Evolutionary conservation across 495 filamentous ascomycete species (phyloP).

Genomic region (Aspergillus indologenus): DNA sequence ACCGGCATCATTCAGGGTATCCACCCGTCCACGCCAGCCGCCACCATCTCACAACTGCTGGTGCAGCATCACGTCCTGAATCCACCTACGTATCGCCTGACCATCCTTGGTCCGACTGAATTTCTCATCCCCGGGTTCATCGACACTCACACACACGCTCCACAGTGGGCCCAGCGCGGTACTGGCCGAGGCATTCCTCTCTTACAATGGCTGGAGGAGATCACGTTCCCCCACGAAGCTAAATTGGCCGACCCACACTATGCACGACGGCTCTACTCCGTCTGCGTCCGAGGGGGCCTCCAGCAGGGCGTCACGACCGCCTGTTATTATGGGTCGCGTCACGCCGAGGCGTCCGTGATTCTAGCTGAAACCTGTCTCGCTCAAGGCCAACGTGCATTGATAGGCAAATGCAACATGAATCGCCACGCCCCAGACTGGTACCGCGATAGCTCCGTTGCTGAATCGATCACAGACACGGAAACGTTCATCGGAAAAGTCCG

Average conservation of each 20-base stretch:
- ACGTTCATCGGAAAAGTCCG: slow-evolving; percentile 48
- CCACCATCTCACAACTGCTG: slow-evolving; percentile 37
- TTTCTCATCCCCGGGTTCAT: slow-evolving; percentile 61
- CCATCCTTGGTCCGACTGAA: slow-evolving; percentile 46
- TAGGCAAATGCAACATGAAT: slow-evolving; percentile 67
- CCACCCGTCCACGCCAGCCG: slow-evolving; percentile 35
- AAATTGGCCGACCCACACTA: slow-evolving; percentile 52
- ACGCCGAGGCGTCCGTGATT: slow-evolving; percentile 55
- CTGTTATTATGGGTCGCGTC: slow-evolving; percentile 60
- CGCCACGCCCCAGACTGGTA: slow-evolving; percentile 60
- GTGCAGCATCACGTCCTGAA: slow-evolving; percentile 29
- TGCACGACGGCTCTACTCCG: slow-evolving; percentile 49
- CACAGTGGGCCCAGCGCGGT: slow-evolving; percentile 61
- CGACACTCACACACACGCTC: slow-evolving; percentile 65
- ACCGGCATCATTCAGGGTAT: slow-evolving; percentile 43
- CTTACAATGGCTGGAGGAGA: slow-evolving; percentile 55
- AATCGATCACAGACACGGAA: slow-evolving; percentile 51
- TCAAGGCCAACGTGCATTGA: slow-evolving; percentile 59
- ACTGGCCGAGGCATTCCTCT: slow-evolving; percentile 56
- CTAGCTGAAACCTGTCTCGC: slow-evolving; percentile 56
- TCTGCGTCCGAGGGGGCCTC: slow-evolving; percentile 55
- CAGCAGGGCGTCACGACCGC: slow-evolving; percentile 65
- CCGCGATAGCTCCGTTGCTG: slow-evolving; percentile 44
- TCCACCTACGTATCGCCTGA: slow-evolving; percentile 23
- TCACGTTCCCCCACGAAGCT: slow-evolving; percentile 64